Evolutionary conservation across 2,329 filamentous ascomycete genomes (phyloP).

Genomic region (Epichloe glyceriae): DNA sequence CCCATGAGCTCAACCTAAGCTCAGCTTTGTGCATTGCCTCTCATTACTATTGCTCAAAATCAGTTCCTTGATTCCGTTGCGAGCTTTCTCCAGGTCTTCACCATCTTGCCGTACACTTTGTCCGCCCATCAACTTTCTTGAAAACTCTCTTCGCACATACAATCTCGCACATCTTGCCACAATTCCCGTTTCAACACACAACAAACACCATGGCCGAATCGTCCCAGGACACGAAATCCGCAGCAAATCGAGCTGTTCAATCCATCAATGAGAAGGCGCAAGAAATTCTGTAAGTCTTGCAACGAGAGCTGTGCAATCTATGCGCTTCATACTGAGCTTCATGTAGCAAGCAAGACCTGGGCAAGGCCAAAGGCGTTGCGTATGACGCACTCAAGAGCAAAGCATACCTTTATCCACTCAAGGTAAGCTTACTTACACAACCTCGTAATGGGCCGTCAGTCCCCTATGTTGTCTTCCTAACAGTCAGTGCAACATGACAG

Average conservation of each 20-base stretch:
- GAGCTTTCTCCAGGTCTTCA: neutral
- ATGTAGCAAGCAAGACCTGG: slow-evolving; percentile 54
- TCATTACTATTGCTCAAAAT: neutral
- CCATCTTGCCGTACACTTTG: neutral
- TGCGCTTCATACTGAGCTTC: neutral
- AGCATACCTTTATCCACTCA: slow-evolving; percentile 79
- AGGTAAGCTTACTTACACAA: slow-evolving; percentile 23
- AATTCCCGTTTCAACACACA: neutral
- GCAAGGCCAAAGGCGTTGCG: slow-evolving; percentile 49
- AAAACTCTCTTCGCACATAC: neutral
- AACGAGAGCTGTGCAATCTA: no score
- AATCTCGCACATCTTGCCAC: no score
- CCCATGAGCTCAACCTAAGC: neutral
- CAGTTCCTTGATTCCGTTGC: neutral
- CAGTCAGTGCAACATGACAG: slow-evolving; percentile 16
- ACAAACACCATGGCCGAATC: slow-evolving; percentile 8
- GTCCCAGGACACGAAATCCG: slow-evolving; percentile 9
- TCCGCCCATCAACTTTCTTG: neutral
- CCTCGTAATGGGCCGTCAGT: neutral
- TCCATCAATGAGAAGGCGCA: slow-evolving; percentile 33
- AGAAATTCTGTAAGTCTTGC: slow-evolving; percentile 30
- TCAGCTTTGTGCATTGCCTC: neutral
- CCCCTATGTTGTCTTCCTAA: neutral
- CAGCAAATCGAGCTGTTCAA: slow-evolving; percentile 21
- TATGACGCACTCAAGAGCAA: slow-evolving; percentile 60